phyloP scores from a whole-genome alignment of 371 early-diverging fungal genomes.

The Sporodiniella umbellata region DNA sequence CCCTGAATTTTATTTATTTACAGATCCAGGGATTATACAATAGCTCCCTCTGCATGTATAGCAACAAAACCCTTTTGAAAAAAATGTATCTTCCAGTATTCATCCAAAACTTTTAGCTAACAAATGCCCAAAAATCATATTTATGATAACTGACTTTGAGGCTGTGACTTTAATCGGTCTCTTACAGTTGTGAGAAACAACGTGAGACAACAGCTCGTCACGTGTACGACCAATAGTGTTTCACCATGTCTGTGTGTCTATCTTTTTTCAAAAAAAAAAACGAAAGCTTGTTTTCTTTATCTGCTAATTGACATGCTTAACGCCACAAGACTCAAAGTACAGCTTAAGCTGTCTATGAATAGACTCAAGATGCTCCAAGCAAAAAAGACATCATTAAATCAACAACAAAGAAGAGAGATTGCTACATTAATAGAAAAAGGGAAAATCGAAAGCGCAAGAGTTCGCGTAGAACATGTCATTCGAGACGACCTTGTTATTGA shows the following conservation, averaged over 20 bases:
- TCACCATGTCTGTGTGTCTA: too few relatives aligned
- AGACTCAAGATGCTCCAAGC: slow-evolving; percentile 85
- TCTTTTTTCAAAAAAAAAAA: neutral
- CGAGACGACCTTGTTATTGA: slow-evolving; percentile 89
- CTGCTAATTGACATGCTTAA: slow-evolving; percentile 44
- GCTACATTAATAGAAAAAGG: slow-evolving; percentile 74
- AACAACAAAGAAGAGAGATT: slow-evolving; percentile 79
- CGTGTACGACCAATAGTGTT: neutral
- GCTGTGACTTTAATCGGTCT: too few relatives aligned
- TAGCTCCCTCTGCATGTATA: too few relatives aligned
- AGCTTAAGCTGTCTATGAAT: slow-evolving; percentile 82
- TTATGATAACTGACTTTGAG: too few relatives aligned
- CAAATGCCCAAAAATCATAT: too few relatives aligned
- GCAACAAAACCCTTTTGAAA: too few relatives aligned
- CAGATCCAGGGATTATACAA: too few relatives aligned
- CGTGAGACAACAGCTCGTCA: neutral
- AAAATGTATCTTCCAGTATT: too few relatives aligned
- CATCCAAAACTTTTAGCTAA: too few relatives aligned
- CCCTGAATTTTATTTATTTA: too few relatives aligned
- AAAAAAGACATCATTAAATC: slow-evolving; percentile 77
- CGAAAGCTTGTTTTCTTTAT: neutral
- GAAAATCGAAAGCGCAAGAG: slow-evolving; percentile 85
- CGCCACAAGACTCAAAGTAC: slow-evolving; percentile 74
- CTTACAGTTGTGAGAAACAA: neutral
- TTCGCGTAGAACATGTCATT: slow-evolving; percentile 90